Evolutionary conservation across 192 early-diverging fungal species (phyloP), one percentile per base, ranked within the genome.

Genomic region (Diversispora epigaea): DNA sequence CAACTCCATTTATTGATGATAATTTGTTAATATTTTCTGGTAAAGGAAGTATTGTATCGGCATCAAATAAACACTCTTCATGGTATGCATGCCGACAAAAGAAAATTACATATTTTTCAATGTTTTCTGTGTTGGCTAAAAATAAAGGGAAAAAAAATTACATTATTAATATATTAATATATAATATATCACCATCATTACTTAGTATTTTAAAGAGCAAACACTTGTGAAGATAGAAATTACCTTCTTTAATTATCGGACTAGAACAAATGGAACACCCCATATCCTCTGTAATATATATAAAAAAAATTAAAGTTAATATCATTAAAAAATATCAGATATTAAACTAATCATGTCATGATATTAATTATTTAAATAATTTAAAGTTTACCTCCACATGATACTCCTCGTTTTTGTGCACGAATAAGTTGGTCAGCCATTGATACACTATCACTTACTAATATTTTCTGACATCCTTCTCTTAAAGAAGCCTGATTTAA

Each of bases 51-150:
- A 89, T 82, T 32, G 22, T 70, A 4, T 87, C 86, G 4, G 87
- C 80, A 15, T 83, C 82, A 49, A 93, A 77, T n/a, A 98, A 79
- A 68, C 97, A 99, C 12, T 80, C 68, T 75, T 93, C 91, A 72
- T 99, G 97, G 77, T 88, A 97, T 2, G 87, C 84, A 77, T 99
- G 96, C 69, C 90, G 85, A 70, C 97, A 99, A 80, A 96, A 98
- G 75, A 96, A 99, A 15, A 95, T 83, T 46, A 98, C 82, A 68
- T 83, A 86, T 67, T 80, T 87, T n/a, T 58, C 22, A 75, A 21
- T 17, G n/a, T 44, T 19, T 40, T 58, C 78, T 11, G 52, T 5
- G 19, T 39, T 58, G 22, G 19, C 61, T 52, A 75, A 72, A 49
- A 76, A 78, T 58, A 45, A 77, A 75, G n/a, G n/a, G n/a, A 57